phyloP scores from a whole-genome alignment of 2,329 filamentous ascomycete species.

The Trichoderma oligosporum region DNA sequence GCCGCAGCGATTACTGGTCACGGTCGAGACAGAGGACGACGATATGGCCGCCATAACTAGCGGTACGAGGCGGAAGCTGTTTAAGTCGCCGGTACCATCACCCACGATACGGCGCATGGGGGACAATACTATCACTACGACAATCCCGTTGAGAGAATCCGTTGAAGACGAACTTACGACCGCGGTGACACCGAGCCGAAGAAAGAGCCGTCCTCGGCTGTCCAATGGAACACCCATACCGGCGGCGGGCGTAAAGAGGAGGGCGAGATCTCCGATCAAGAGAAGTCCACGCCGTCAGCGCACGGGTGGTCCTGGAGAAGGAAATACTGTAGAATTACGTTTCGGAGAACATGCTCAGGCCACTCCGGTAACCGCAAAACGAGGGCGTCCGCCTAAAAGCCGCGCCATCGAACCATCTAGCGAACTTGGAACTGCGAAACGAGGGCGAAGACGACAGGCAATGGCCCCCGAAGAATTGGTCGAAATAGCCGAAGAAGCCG shows the following conservation, averaged over 20 bases:
- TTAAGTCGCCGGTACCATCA: constrained; percentile 42
- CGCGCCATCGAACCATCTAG: constrained; percentile 27
- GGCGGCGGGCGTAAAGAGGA: constrained; percentile 42
- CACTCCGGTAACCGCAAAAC: constrained; percentile 33
- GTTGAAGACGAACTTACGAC: constrained; percentile 33
- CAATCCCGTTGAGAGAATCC: constrained; percentile 48
- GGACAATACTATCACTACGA: constrained; percentile 46
- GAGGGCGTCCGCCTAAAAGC: constrained; percentile 32
- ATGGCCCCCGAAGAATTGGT: constrained; percentile 29
- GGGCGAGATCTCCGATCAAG: constrained; percentile 43
- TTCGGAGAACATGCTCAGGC: constrained; percentile 26
- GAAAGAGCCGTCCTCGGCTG: constrained; percentile 46
- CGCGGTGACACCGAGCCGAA: constrained; percentile 37
- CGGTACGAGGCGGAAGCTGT: constrained; percentile 40
- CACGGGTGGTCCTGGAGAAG: constrained; percentile 28
- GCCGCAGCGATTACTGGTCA: constrained; percentile 51
- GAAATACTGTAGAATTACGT: constrained; percentile 28
- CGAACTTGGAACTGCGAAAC: constrained; percentile 22
- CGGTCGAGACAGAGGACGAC: constrained; percentile 33
- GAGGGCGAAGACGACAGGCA: constrained; percentile 25
- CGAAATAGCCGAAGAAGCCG: constrained; percentile 26
- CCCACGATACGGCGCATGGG: constrained; percentile 36
- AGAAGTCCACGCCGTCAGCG: constrained; percentile 36
- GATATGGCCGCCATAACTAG: constrained; percentile 28
- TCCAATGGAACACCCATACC: constrained; percentile 52